phyloP scores from a whole-genome alignment of 768 basidiomycete genomes.

The Mrakia frigida region DNA sequence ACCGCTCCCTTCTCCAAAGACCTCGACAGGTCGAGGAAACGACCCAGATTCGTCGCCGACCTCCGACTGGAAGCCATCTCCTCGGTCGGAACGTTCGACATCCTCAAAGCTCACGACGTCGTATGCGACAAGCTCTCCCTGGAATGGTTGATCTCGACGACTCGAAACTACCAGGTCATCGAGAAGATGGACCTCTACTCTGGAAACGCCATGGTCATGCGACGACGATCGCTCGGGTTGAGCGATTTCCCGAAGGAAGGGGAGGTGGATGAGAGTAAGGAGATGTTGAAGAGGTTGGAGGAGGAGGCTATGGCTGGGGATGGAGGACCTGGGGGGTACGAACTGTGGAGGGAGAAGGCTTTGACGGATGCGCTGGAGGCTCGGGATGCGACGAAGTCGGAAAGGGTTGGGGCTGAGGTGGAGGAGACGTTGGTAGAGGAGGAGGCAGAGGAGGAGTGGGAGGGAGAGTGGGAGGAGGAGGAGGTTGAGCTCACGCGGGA shows the following conservation, averaged over 20 bases:
- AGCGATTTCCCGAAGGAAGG: conserved; percentile 30
- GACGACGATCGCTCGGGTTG: conserved; percentile 24
- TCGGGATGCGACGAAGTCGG: not conserved
- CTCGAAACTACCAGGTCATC: conserved; percentile 4
- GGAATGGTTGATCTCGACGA: conserved; percentile 30
- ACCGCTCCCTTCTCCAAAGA: too few species aligned
- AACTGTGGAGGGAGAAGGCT: not conserved
- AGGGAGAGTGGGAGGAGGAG: not conserved
- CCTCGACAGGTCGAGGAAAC: too few species aligned
- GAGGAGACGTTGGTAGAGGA: too few species aligned
- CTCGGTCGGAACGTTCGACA: conserved; percentile 24
- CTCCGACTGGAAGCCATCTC: conserved; percentile 24
- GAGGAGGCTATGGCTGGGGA: not conserved
- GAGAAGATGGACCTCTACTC: not conserved
- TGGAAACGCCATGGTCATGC: conserved; percentile 33
- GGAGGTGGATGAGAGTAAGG: conserved; percentile 26
- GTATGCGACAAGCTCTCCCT: conserved; percentile 21
- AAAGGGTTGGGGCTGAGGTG: not conserved
- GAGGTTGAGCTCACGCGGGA: not conserved
- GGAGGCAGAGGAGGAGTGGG: not conserved
- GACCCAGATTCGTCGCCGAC: not conserved
- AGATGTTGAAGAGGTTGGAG: conserved; percentile 22
- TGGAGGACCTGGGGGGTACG: not conserved
- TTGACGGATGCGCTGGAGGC: not conserved
- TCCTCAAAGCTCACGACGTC: conserved; percentile 26